These are phyloP conservation scores for Microbotryomycetes sp. DNA, from an alignment of 1,284 basidiomycete genomes.

Conservation along the genomic window DNA sequence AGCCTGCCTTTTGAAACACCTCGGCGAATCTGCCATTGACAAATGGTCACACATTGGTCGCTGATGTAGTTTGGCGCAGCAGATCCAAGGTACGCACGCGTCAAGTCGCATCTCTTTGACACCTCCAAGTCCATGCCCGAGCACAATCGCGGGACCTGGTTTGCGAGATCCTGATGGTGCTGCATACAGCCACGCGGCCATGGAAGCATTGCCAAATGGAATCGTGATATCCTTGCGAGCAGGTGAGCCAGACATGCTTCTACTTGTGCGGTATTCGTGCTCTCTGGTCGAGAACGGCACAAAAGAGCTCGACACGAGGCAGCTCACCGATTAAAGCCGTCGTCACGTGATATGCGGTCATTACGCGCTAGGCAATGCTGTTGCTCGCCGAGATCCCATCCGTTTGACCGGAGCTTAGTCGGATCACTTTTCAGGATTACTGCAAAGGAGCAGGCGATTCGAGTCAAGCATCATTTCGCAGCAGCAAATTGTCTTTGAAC, in stretches of 20 bases:
- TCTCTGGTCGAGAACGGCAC: background rate
- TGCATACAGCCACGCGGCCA: background rate
- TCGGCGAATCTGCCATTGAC: background rate
- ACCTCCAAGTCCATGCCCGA: background rate
- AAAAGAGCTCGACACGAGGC: background rate
- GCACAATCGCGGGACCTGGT: background rate
- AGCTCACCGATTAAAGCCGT: too few species aligned
- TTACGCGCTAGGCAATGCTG: too few species aligned
- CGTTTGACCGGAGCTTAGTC: too few species aligned
- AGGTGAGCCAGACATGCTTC: background rate
- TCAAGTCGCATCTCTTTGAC: constrained; percentile 2
- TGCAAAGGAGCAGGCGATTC: background rate
- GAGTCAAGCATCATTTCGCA: too few species aligned
- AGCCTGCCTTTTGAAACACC: background rate
- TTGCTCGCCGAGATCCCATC: too few species aligned
- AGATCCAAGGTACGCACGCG: background rate
- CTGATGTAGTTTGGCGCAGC: background rate
- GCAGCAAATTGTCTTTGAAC: too few species aligned
- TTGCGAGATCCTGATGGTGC: background rate
- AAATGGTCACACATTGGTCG: background rate
- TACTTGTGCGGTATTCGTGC: too few species aligned
- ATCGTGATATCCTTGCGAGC: background rate
- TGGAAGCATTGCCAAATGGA: background rate
- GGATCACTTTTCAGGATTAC: background rate
- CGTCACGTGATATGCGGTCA: too few species aligned